Conservation (phyloP, 225 moss, liverwort and hornwort genomes). For the Thuidium tamariscinum region DNA sequence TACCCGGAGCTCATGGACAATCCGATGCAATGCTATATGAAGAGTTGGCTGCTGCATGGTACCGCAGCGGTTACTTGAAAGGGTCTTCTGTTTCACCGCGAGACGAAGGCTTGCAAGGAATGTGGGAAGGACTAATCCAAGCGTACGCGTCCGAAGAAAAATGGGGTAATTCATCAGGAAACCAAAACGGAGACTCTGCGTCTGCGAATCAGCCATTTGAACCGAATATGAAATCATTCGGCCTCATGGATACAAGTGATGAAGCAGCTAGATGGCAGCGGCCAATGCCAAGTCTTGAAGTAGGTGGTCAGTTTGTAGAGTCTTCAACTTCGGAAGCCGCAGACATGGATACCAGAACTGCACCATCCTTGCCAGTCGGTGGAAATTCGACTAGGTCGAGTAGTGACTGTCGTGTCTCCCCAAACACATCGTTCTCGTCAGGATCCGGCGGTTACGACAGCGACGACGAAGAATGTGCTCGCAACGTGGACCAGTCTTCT, state of each 20-base stretch:
- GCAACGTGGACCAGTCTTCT: background rate
- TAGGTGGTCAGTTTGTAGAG: background rate
- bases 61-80: background rate
- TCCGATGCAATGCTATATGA: constrained; percentile 1
- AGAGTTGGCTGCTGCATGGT: constrained; percentile 15
- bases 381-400: background rate
- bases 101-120: constrained; percentile 13
- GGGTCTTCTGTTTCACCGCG: background rate
- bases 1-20: background rate
- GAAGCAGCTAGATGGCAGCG: constrained; percentile 11
- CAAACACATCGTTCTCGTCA: constrained; percentile 23
- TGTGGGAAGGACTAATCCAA: constrained; percentile 11
- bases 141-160: constrained; percentile 8
- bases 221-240: background rate
- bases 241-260: background rate
- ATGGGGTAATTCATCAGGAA: background rate
- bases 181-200: background rate
- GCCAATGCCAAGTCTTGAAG: background rate
- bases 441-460: constrained; percentile 21
- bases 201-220: background rate
- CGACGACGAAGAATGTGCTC: constrained; percentile 9
- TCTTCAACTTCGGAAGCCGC: background rate
- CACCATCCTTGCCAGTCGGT: background rate
- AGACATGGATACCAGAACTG: constrained; percentile 2
- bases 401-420: constrained; percentile 11